Evolutionary conservation across 306 rosid genomes (phyloP).

Genomic region (Prunus salicina): DNA sequence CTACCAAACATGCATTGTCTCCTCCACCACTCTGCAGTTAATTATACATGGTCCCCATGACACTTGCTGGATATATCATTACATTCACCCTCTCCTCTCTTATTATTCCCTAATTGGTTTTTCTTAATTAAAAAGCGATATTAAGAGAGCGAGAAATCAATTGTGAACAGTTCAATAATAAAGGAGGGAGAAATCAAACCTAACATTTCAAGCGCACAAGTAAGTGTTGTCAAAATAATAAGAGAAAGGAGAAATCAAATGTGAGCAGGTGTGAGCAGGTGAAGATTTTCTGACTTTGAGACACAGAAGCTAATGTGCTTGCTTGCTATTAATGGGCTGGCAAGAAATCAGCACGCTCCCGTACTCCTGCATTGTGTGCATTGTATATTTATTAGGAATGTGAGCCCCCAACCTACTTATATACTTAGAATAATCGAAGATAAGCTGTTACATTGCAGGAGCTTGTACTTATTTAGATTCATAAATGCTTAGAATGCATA

Average conservation of each 20-base stretch:
- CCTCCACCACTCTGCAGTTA: constrained; percentile 6
- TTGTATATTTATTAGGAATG: background rate
- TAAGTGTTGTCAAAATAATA: too few relatives aligned
- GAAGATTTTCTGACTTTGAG: constrained; percentile 4
- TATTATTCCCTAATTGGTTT: background rate
- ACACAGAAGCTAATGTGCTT: background rate
- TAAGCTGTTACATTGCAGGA: constrained; percentile 3
- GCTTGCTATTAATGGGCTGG: constrained; percentile 2
- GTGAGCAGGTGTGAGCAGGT: too few relatives aligned
- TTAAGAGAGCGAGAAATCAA: too few relatives aligned
- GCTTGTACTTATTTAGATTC: background rate
- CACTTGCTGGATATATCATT: constrained; percentile 2
- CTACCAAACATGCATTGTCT: constrained; percentile 7
- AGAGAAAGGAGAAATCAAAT: too few relatives aligned
- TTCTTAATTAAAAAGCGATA: too few relatives aligned
- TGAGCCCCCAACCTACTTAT: background rate
- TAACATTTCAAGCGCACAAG: too few relatives aligned
- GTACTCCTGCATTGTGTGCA: background rate
- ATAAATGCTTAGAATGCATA: background rate
- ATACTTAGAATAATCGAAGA: background rate
- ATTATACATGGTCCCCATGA: constrained; percentile 13
- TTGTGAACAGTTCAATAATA: too few relatives aligned
- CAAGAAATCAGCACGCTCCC: constrained; percentile 5
- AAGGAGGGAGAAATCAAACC: too few relatives aligned
- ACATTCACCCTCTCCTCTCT: background rate